These are phyloP conservation scores for Sedum album DNA, from an alignment of 164 flowering plant genomes.

Conservation along the genomic window DNA sequence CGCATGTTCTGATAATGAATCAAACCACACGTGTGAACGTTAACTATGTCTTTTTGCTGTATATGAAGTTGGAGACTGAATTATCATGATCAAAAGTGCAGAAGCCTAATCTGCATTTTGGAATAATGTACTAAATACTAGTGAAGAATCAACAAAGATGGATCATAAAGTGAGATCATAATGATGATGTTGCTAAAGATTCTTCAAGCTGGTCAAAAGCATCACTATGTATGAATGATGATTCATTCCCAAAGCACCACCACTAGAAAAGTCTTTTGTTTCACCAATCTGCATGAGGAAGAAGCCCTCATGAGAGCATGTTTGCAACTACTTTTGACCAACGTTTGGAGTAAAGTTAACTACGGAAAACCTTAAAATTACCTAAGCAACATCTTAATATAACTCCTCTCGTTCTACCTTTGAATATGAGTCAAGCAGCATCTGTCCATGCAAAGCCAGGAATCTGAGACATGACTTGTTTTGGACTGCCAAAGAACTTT, in stretches of 20 bases:
- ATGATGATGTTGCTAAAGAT: background rate
- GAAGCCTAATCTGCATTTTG: background rate
- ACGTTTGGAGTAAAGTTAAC: background rate
- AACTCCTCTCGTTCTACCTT: background rate
- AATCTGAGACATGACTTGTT: background rate
- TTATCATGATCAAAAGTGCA: background rate
- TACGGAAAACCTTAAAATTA: background rate
- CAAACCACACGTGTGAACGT: background rate
- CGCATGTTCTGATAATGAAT: background rate
- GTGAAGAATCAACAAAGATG: background rate
- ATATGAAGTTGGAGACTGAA: background rate
- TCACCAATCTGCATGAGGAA: constrained; percentile 1
- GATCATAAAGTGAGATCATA: background rate
- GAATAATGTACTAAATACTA: background rate
- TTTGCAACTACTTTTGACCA: constrained; percentile 4
- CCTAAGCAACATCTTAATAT: background rate
- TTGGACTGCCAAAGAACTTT: background rate
- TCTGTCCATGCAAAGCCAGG: constrained; percentile 5
- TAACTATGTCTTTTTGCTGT: background rate
- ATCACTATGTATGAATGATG: background rate
- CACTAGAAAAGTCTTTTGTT: background rate
- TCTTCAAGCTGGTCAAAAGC: constrained; percentile 6
- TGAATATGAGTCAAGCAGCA: background rate
- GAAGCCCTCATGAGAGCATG: background rate
- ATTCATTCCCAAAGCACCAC: background rate